Base-by-base conservation (phyloP, 2,329 filamentous ascomycete species). In the Alternaria sp. region DNA sequence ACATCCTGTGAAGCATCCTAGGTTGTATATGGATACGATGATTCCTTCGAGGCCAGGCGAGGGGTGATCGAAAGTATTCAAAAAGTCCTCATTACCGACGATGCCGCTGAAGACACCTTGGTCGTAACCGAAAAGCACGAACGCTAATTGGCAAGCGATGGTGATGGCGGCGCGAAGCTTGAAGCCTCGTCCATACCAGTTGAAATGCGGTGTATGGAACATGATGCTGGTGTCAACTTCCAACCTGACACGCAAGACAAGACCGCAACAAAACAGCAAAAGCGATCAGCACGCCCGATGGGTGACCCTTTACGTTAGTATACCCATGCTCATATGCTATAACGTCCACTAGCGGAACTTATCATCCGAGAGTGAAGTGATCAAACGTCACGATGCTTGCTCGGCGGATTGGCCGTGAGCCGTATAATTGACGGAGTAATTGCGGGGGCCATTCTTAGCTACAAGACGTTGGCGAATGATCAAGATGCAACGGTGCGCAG, bases 11-110 rank as follows among this genome's bases (percentile, higher is more conserved):
- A 80, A 80, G 16, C 74, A 76, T 12, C 75, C 76, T 0, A 81
- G 64, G 52, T 80, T 80, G 63, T 81, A 81, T 12, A 80, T 80
- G 2, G 72, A 77, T 2, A 82, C 80, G 38, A 81, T 81, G 59
- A 81, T 82, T 36, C 80, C 80, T 57, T 81, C 78, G 4, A 80
- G 73, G 1, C 66, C 78, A 5, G 74, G 71, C 3, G 72, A 69
- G 0, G 80, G 80, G 54, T 81, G 66, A n/a, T 74, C 68, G 54
- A 81, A 81, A 0, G 77, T 80, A n/a, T 78, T 59, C 6, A 75
- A 64, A 64, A 78, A 82, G 58, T 81, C 69, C 36, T 70, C 64
- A 55, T 81, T 81, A n/a, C 74, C 75, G 2, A 82, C 77, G 49
- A 81, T 81, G 16, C 80, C 80, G 30, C 74, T 76, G 53, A 78